Evolutionary conservation across 148 eudicot genomes (phyloP).

Genomic region (Camellia lanceoleosa): DNA sequence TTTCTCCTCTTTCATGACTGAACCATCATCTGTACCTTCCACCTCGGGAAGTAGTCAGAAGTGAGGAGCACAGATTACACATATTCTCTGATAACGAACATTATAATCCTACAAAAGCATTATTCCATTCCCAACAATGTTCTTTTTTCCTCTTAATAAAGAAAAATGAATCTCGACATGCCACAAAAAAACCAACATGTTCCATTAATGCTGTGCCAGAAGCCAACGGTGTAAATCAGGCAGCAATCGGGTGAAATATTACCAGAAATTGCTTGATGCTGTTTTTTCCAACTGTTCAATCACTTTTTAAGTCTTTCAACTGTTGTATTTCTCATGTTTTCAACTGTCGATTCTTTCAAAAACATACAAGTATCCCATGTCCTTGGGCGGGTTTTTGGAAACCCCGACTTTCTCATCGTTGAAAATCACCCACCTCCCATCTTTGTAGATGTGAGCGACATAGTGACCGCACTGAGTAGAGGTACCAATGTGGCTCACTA

Average conservation of each 20-base stretch:
- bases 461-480: conserved; percentile 97
- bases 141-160: background rate
- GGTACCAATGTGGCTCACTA: conserved; percentile 94
- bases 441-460: conserved; percentile 88
- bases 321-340: conserved; percentile 11
- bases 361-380: conserved; percentile 95
- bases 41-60: too few relatives aligned
- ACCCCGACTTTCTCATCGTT: conserved; percentile 86
- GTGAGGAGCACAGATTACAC: too few relatives aligned
- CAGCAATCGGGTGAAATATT: too few relatives aligned
- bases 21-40: too few relatives aligned
- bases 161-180: background rate
- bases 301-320: background rate
- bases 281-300: background rate
- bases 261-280: conserved; percentile 4
- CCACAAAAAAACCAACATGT: background rate
- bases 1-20: background rate
- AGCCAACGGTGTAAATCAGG: background rate
- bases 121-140: background rate
- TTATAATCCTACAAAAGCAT: background rate
- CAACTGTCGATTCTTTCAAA: conserved; percentile 59
- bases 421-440: conserved; percentile 88
- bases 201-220: background rate
- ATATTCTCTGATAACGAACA: background rate
- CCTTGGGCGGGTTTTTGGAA: conserved; percentile 86